Percentiles rank a stretch among this genome's conserved stretches.
Evolutionary conservation across 2,329 filamentous ascomycete species (phyloP).

Genomic region (Microcyclospora pomicola): DNA sequence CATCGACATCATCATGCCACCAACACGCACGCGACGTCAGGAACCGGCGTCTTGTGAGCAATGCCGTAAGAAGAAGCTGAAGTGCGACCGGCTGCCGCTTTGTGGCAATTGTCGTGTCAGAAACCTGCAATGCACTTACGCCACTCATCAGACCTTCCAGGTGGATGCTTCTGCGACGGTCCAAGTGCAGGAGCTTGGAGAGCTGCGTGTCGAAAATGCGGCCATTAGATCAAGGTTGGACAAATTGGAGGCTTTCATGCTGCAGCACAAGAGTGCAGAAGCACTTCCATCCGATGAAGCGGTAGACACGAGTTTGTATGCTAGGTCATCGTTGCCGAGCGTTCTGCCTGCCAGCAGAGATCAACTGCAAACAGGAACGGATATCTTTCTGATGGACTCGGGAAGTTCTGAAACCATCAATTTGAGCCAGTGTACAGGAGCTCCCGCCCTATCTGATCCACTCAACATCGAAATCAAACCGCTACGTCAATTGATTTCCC

Average conservation of each 20-base stretch:
- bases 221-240: slow-evolving; percentile 8
- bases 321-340: too few species aligned
- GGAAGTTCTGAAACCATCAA: neutral
- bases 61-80: slow-evolving; percentile 13
- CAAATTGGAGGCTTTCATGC: slow-evolving; percentile 1
- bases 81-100: slow-evolving; percentile 9
- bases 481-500: neutral
- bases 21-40: slow-evolving; percentile 7
- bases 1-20: slow-evolving; percentile 1
- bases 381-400: neutral
- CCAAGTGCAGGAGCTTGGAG: slow-evolving; percentile 1
- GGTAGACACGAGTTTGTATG: too few species aligned
- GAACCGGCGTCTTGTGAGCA: slow-evolving; percentile 15
- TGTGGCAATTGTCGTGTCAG: slow-evolving; percentile 16
- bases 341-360: too few species aligned
- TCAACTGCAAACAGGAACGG: too few species aligned
- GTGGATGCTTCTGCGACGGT: neutral
- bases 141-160: too few species aligned
- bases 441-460: neutral
- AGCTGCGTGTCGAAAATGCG: slow-evolving; percentile 8
- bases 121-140: slow-evolving; percentile 5
- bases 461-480: neutral
- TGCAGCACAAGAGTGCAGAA: too few species aligned
- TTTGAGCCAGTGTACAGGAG: neutral
- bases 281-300: too few species aligned